phyloP scores from a whole-genome alignment of 2,329 filamentous ascomycete species.

The Penicillium expansum region DNA sequence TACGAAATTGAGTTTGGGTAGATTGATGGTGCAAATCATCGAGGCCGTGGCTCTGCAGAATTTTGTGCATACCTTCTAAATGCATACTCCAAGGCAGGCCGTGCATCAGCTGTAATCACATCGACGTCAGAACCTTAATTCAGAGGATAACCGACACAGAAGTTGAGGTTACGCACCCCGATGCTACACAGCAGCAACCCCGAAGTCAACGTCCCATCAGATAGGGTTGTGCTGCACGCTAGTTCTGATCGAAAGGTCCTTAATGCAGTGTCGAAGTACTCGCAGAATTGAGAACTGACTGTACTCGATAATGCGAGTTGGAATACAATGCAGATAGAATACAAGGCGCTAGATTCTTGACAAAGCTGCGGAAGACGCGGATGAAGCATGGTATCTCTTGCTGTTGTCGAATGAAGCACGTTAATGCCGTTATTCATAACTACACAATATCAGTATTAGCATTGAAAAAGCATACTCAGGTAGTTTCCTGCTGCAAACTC shows the following conservation, averaged over 20 bases:
- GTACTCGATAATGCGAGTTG: slow-evolving; percentile 24
- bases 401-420: slow-evolving; percentile 28
- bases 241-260: slow-evolving; percentile 30
- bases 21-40: background rate
- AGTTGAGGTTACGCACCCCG: slow-evolving; percentile 22
- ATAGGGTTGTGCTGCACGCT: slow-evolving; percentile 19
- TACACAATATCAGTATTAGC: slow-evolving; percentile 3
- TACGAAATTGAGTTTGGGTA: slow-evolving; percentile 17
- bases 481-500: background rate
- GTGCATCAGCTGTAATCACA: slow-evolving; percentile 25
- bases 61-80: slow-evolving; percentile 33
- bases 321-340: slow-evolving; percentile 29
- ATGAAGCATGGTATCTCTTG: slow-evolving; percentile 22
- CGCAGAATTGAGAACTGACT: slow-evolving; percentile 22
- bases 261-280: slow-evolving; percentile 30
- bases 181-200: slow-evolving; percentile 34
- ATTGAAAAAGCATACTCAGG: background rate
- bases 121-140: slow-evolving; percentile 1
- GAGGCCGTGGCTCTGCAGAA: slow-evolving; percentile 23
- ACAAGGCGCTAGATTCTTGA: slow-evolving; percentile 28
- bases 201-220: slow-evolving; percentile 30
- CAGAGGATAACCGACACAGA: background rate
- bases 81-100: slow-evolving; percentile 34
- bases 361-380: slow-evolving; percentile 22
- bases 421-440: slow-evolving; percentile 29